Base-by-base conservation (phyloP, 441 rosid genomes). In the Capsella rubella region DNA sequence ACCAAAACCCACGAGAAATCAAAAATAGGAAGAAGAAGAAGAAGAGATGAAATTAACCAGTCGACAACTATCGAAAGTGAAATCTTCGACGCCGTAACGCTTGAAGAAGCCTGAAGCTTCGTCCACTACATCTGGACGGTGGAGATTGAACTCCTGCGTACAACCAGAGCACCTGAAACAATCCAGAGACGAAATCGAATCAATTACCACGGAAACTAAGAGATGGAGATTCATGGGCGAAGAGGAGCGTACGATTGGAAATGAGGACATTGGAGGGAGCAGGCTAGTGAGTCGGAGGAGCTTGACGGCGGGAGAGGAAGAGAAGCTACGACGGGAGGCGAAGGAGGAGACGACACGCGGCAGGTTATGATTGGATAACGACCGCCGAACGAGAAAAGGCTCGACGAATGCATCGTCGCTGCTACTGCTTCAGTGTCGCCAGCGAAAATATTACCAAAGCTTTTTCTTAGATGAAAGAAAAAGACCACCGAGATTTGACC, bases 151-250 rank as follows among this genome's bases (percentile, higher is more conserved):
- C 84, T 92, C 97, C 55, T 92, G 99, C 28, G 91, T 84, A 71
- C 99, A 94, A 4, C 99, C 99, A 12, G 99, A 92, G 80, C 98
- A 94, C 72, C 98, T 94, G 84, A 63, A 59, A 56, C 57, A 21
- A 9, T 21, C 14, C 50, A 43, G 39, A 77, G 39, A 50, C 0
- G 5, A 18, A 52, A 14, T 45, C 47, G 63, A 76, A 49, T 10
- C 16, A 45, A 72, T 66, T 51, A 39, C 8, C 34, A 50, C 62
- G 12, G 2, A 16, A 32, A 27, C 0, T 58, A 51, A 25, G 28
- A 49, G 61, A 64, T 31, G 25, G 35, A 60, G 50, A 69, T 2
- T 47, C 12, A 27, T 18, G 8, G 42, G 74, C 5, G 25, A 14
- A 59, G 64, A 67, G 42, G 18, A 55, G 80, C 81, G 65, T 85